phyloP scores from a whole-genome alignment of 1,284 basidiomycete genomes.

The Malassezia obtusa region DNA sequence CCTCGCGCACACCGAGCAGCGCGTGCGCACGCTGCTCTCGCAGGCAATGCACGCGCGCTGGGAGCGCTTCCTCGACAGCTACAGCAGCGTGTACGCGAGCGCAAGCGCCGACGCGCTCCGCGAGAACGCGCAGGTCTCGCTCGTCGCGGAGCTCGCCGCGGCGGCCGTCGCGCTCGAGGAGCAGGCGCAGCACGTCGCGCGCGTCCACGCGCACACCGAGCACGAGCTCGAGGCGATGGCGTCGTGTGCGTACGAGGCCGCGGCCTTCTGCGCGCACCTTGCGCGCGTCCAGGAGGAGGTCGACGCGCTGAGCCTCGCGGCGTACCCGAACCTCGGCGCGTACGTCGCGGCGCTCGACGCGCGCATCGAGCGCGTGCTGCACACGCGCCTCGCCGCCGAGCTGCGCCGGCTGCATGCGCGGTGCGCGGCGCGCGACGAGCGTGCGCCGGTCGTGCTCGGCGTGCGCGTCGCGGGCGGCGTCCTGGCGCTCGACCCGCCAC shows the following conservation, averaged over 20 bases:
- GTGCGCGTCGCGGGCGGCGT: slow-evolving; percentile 96
- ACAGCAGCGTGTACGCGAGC: slow-evolving; percentile 55
- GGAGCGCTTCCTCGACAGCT: slow-evolving; percentile 65
- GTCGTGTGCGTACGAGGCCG: slow-evolving; percentile 71
- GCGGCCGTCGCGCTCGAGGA: slow-evolving; percentile 69
- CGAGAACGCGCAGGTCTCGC: slow-evolving; percentile 79
- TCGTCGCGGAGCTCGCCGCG: slow-evolving; percentile 87
- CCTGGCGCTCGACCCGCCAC: slow-evolving; percentile 93
- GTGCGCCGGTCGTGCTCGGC: slow-evolving; percentile 60
- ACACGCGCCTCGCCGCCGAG: slow-evolving; percentile 57
- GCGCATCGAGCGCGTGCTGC: slow-evolving; percentile 70
- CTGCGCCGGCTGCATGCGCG: background rate
- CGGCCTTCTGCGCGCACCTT: slow-evolving; percentile 70
- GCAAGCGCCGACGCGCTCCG: slow-evolving; percentile 23
- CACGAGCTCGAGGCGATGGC: slow-evolving; percentile 74
- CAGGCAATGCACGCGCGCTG: slow-evolving; percentile 72
- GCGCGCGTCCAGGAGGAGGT: slow-evolving; percentile 78
- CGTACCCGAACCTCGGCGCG: slow-evolving; percentile 91
- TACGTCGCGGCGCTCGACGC: slow-evolving; percentile 85
- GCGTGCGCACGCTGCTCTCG: slow-evolving; percentile 32
- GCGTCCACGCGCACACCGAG: slow-evolving; percentile 75
- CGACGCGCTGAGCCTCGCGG: slow-evolving; percentile 86
- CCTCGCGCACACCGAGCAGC: slow-evolving; percentile 33
- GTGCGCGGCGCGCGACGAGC: slow-evolving; percentile 4
- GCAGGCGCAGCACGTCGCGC: slow-evolving; percentile 85